phyloP scores from a whole-genome alignment of 106 monocot genomes.

The Platanthera zijinensis region DNA sequence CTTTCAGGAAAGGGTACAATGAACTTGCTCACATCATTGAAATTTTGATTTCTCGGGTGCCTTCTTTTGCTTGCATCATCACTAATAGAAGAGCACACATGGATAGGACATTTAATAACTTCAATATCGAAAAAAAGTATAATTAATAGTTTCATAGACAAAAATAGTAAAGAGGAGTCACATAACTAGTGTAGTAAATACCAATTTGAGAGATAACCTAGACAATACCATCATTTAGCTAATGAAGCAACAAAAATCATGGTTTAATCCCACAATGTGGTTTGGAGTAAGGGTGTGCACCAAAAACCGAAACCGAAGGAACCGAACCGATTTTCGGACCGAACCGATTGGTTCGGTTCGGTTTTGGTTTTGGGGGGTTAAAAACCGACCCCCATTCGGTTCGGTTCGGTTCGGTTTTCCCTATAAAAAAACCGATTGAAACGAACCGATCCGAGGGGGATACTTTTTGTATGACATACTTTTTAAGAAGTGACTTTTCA shows the following conservation, averaged over 20 bases:
- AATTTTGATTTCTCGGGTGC: conserved; percentile 28
- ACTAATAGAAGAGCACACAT: conserved; percentile 11
- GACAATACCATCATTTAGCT: neutral
- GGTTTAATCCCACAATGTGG: no score
- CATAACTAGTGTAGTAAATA: neutral
- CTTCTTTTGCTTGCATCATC: conserved; percentile 44
- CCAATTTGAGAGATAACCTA: neutral
- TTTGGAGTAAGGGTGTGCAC: no score
- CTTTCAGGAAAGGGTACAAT: conserved; percentile 19
- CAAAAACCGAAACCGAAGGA: no score
- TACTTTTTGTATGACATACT: no score
- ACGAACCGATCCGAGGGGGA: no score
- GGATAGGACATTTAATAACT: neutral
- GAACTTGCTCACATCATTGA: conserved; percentile 35
- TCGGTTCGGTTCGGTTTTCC: no score
- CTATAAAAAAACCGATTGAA: no score
- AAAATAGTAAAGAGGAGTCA: neutral
- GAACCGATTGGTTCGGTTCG: no score
- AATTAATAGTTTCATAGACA: neutral
- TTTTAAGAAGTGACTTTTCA: no score
- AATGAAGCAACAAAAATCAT: neutral
- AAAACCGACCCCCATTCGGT: no score
- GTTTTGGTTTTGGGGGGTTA: no score
- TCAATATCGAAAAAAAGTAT: neutral
- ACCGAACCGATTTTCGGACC: no score